A percentile compares a stretch with the other conserved stretches of the same genome.
Evolutionary conservation across 2,329 filamentous ascomycete genomes (phyloP).

Genomic region (Aspergillus sp.): DNA sequence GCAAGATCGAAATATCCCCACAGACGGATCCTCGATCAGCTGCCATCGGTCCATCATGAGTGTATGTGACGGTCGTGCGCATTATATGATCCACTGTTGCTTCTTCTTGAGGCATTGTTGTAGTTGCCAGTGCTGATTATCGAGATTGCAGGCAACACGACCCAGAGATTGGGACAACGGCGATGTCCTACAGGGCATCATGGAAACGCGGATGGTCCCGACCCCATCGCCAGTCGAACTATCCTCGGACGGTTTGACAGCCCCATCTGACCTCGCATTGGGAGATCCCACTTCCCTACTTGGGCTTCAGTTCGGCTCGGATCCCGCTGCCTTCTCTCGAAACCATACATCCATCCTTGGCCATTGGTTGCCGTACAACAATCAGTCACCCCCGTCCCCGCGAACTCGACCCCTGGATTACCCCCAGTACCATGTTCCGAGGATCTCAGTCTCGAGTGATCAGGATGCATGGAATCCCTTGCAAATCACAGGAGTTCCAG

Average conservation of each 20-base stretch:
- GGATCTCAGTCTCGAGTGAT: slow-evolving; percentile 12
- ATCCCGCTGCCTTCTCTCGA: slow-evolving; percentile 15
- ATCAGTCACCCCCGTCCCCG: slow-evolving; percentile 8
- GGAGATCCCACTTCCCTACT: slow-evolving; percentile 19
- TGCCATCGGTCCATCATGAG: too few species aligned
- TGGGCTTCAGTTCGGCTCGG: slow-evolving; percentile 21
- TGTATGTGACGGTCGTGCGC: too few species aligned
- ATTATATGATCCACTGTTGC: too few species aligned
- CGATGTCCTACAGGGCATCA: slow-evolving; percentile 30
- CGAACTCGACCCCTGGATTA: slow-evolving; percentile 15
- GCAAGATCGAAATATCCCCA: too few species aligned
- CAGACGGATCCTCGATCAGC: too few species aligned
- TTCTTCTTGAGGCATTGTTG: too few species aligned
- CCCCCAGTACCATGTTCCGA: slow-evolving; percentile 14
- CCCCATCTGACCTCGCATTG: slow-evolving; percentile 11
- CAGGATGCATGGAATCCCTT: slow-evolving; percentile 31
- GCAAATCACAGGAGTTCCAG: slow-evolving; percentile 21
- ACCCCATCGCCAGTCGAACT: background rate
- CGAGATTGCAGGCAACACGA: too few species aligned
- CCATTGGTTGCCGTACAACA: slow-evolving; percentile 13
- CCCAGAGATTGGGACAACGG: background rate
- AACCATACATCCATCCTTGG: slow-evolving; percentile 14
- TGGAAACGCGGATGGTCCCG: slow-evolving; percentile 12
- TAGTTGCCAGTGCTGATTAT: too few species aligned
- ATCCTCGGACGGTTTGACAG: slow-evolving; percentile 4